These are phyloP conservation scores for Penicillium sp. DNA, from an alignment of 2,329 filamentous ascomycete species.

Conservation along the genomic window DNA sequence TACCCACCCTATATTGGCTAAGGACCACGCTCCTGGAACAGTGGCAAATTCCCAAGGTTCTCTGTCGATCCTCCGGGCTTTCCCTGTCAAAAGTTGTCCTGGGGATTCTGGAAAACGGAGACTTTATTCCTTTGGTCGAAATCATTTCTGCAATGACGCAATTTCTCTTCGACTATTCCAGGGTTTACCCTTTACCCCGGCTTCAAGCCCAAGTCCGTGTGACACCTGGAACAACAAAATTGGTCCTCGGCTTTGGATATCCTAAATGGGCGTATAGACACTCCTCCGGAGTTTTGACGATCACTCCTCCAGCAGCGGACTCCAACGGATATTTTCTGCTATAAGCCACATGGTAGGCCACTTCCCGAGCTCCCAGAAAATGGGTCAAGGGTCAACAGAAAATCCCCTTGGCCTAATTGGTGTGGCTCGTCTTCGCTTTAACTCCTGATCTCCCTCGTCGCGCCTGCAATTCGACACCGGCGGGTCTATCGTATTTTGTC, in stretches of 20 bases:
- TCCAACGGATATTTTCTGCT: neutral
- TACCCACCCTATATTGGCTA: neutral
- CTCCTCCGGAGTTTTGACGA: neutral
- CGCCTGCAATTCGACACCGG: neutral
- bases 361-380: neutral
- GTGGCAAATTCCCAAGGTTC: neutral
- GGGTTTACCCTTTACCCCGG: neutral
- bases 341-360: neutral
- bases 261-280: neutral
- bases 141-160: neutral
- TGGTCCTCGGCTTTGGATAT: neutral
- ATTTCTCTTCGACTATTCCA: neutral
- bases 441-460: neutral
- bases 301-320: neutral
- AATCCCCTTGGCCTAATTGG: too few species aligned
- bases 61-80: neutral
- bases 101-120: neutral
- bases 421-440: neutral
- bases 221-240: neutral
- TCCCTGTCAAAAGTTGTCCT: neutral
- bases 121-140: neutral
- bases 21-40: neutral
- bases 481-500: neutral
- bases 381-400: neutral
- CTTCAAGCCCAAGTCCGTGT: neutral